Evolutionary conservation across 2,329 filamentous ascomycete species (phyloP), one percentile per base, ranked within the genome.

Genomic region (Neofusicoccum laricinum): DNA sequence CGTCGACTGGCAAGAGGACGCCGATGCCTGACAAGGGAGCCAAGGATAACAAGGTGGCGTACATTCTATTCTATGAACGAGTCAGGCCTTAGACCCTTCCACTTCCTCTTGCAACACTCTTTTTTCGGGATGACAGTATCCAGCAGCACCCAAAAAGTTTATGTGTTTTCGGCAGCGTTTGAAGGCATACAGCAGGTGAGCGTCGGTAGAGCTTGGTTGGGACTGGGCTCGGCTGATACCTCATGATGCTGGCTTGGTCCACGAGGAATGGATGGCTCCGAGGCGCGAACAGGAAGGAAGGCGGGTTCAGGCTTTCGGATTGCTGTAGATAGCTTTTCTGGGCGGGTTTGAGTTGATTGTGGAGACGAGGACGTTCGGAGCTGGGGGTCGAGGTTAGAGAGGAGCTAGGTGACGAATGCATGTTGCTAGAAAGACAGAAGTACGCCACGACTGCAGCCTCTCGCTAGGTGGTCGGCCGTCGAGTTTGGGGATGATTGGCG

Each of bases 41-140:
- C 73, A 92, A 92, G 78, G 94, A 98, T 77, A 97, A 94, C 83
- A 97, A 96, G 83, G 94, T 97, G 65, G 95, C 95, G 3, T 99
- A 99, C 79, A 87, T 99, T 69, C 80, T 99, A 73, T 96, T 99
- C 80, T 99, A 99, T 77, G 90, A 97, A 80, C 88, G 87, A 71
- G 86, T 95, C 46, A 72, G 77, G 67, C 69, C 49, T 12, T 67
- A 65, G 57, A 30, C 51, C 41, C 43, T 19, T n/a, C 50, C 19
- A 49, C 25, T 40, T 40, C 15, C 21, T 46, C 34, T 58, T 21
- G 17, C 17, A 57, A 53, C 40, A 46, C 50, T 38, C 40, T 19
- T 49, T 53, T 45, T 45, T 25, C 25, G 40, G 41, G 41, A 58
- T 32, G 46, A 49, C 12, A 58, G 19, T 21, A 14, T 49, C 25